Evolutionary conservation across 805 yeast species (phyloP).

Genomic region (Kluyveromyces nonfermentans): DNA sequence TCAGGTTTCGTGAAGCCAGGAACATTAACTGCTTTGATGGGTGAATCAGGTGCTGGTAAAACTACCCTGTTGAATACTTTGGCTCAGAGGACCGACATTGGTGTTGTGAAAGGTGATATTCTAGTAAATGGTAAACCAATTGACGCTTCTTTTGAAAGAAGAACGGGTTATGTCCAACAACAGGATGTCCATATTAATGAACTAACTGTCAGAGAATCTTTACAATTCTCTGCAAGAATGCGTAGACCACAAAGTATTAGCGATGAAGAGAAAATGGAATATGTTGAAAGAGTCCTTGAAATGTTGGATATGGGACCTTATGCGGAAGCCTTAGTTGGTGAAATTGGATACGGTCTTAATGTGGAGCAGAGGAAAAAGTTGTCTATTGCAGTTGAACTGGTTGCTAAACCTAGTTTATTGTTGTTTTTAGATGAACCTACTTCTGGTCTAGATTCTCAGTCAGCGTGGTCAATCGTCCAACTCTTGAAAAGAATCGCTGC

Average conservation of each 20-base stretch:
- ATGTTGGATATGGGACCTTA: conserved; percentile 43
- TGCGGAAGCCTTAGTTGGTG: conserved; percentile 45
- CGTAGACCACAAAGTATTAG: conserved; percentile 39
- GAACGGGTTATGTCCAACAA: conserved; percentile 50
- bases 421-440: conserved; percentile 45
- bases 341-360: conserved; percentile 34
- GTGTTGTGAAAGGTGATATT: conserved; percentile 48
- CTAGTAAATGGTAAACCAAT: conserved; percentile 43
- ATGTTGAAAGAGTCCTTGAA: conserved; percentile 42
- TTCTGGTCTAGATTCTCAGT: conserved; percentile 44
- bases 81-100: conserved; percentile 42
- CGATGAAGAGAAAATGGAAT: conserved; percentile 35
- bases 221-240: conserved; percentile 40
- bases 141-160: conserved; percentile 42
- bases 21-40: conserved; percentile 52
- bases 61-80: conserved; percentile 47
- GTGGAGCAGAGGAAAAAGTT: conserved; percentile 36
- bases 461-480: conserved; percentile 44
- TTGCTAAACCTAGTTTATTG: conserved; percentile 37
- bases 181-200: conserved; percentile 42
- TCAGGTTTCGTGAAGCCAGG: conserved; percentile 45
- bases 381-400: conserved; percentile 39
- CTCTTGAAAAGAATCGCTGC: conserved; percentile 36
- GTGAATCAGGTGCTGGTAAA: conserved; percentile 59
- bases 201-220: conserved; percentile 29